phyloP scores from a whole-genome alignment of 495 filamentous ascomycete species.

The Penicillium turbatum region DNA sequence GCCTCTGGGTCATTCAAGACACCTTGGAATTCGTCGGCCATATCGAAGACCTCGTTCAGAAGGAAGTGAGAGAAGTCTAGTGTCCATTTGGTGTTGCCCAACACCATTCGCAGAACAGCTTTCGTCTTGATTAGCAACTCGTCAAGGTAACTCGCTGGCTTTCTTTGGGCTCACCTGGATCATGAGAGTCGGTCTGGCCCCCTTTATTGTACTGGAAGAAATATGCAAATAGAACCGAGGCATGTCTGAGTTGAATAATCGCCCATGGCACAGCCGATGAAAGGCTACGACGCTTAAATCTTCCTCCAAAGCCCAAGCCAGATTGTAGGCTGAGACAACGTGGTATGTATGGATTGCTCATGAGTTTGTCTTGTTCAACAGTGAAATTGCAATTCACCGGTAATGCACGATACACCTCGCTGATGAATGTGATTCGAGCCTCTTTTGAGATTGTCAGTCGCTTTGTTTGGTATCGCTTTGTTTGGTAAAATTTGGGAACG shows the following conservation, averaged over 20 bases:
- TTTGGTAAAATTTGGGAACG: neutral
- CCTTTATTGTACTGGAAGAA: conserved; percentile 49
- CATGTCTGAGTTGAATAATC: conserved; percentile 66
- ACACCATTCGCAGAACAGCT: conserved; percentile 42
- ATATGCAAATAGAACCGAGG: conserved; percentile 61
- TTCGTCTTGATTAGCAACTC: neutral
- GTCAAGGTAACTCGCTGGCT: neutral
- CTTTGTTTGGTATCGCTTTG: too few relatives aligned
- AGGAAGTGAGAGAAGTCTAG: conserved; percentile 66
- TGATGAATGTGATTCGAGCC: conserved; percentile 51
- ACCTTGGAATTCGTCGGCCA: conserved; percentile 51
- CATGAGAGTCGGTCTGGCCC: conserved; percentile 54
- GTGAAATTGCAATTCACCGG: conserved; percentile 70
- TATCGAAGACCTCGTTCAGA: conserved; percentile 59
- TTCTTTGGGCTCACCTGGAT: conserved; percentile 49
- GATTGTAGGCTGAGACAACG: conserved; percentile 66
- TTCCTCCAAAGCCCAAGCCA: conserved; percentile 61
- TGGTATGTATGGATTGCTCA: conserved; percentile 62
- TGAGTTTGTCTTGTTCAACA: conserved; percentile 62
- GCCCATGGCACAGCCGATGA: conserved; percentile 69
- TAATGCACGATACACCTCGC: conserved; percentile 61
- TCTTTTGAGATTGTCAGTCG: conserved; percentile 17
- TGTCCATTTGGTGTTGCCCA: conserved; percentile 56
- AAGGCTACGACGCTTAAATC: conserved; percentile 53
- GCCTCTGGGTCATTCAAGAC: conserved; percentile 38